Evolutionary conservation across 2,329 filamentous ascomycete genomes (phyloP), one percentile per base, ranked within the genome.

Genomic region (Monascus ruber): DNA sequence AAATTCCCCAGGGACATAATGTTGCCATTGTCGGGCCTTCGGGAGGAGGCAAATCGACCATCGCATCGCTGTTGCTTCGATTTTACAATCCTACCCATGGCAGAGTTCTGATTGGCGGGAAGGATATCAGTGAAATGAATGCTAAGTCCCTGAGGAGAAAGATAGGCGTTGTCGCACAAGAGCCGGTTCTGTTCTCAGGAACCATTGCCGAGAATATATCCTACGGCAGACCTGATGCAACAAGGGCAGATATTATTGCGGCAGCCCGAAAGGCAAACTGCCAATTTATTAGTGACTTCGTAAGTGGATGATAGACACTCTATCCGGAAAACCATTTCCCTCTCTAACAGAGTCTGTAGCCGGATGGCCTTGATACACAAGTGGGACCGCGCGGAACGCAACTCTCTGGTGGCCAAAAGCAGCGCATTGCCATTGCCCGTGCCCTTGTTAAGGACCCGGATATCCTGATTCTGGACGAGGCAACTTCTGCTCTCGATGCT

Each of bases 11-110:
- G 33, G 91, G 91, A 26, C 88, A 80, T 46, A 96, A 96, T 55
- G 86, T 98, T 24, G 94, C 89, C 39, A 89, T 98, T 47, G 93
- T 98, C 38, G 91, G 91, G 1, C 89, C 91, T 2, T 95, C 87
- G 17, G 91, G 91, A 43, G 91, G 91, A 44, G 91, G 91, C 44
- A 98, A 98, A 65, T 94, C 85, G 1, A 98, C 91, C 0, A 91
- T 98, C 28, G 87, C 86, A 3, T 86, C 85, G n/a, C 69, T 98
- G 24, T 68, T 98, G 5, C 71, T 96, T 35, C 78, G 91, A 33
- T 98, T 98, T 65, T 98, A 98, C 60, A 79, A 81, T 34, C 85
- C 88, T 2, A 88, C 76, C 0, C 63, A 72, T 3, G 91, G 91
- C 9, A 71, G 70, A 3, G 87, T 98, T 46, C 76, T 74, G 26